Percentiles rank a stretch among this genome's conserved stretches.
phyloP scores from a whole-genome alignment of 148 eudicot genomes.

The Chenopodium quinoa region DNA sequence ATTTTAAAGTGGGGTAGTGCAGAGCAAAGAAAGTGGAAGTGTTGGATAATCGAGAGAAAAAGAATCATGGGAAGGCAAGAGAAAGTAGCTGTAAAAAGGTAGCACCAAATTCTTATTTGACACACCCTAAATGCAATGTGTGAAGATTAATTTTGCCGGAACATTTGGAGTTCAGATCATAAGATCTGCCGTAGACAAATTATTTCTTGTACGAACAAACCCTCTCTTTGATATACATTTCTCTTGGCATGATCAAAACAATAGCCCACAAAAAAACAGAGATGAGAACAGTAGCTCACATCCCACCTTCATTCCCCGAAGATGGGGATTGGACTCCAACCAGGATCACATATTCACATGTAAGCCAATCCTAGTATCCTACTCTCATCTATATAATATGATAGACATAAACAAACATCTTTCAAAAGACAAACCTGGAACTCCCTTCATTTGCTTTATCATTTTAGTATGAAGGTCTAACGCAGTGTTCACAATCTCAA shows the following conservation, averaged over 20 bases:
- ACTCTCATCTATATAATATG: not conserved
- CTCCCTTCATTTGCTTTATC: conserved; percentile 99
- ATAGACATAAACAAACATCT: not conserved
- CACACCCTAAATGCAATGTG: too few species aligned
- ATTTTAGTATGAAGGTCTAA: conserved; percentile 86
- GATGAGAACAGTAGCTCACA: not conserved
- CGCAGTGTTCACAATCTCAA: conserved; percentile 82
- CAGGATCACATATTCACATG: not conserved
- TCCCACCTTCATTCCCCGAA: not conserved
- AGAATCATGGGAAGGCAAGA: too few species aligned
- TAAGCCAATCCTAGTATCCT: not conserved
- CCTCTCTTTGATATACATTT: not conserved
- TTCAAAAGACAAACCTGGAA: conserved; percentile 61
- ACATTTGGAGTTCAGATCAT: too few species aligned
- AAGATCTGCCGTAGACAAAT: not conserved
- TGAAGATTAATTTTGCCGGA: not conserved
- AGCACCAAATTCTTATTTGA: too few species aligned
- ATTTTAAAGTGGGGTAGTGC: not conserved
- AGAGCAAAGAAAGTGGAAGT: not conserved
- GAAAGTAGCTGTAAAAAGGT: too few species aligned
- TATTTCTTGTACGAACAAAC: not conserved
- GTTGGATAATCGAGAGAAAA: too few species aligned
- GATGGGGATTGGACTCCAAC: not conserved
- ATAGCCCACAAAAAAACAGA: not conserved
- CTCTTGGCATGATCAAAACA: not conserved